phyloP scores from a whole-genome alignment of 2,329 filamentous ascomycete genomes.

The Elsinoe perseae region DNA sequence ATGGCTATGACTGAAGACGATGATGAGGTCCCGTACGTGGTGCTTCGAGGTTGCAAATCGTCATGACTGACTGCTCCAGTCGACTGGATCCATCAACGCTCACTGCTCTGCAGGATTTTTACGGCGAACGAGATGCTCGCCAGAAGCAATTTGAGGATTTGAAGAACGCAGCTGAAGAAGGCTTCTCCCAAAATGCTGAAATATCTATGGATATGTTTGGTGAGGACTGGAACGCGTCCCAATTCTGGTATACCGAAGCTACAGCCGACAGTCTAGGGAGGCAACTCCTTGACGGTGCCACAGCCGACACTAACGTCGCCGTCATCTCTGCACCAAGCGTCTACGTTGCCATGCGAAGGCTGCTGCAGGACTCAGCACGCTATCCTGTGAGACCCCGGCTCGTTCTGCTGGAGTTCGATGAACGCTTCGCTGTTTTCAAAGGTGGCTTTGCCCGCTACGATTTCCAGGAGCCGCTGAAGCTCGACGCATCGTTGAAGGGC shows the following conservation, averaged over 20 bases:
- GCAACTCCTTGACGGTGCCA: slow-evolving; percentile 57
- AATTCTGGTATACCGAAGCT: slow-evolving; percentile 72
- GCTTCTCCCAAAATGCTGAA: slow-evolving; percentile 34
- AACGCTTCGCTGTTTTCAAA: slow-evolving; percentile 63
- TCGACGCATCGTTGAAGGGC: slow-evolving; percentile 57
- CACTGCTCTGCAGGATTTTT: slow-evolving; percentile 64
- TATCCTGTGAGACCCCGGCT: slow-evolving; percentile 47
- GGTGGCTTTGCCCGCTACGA: slow-evolving; percentile 73
- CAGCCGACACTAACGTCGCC: slow-evolving; percentile 52
- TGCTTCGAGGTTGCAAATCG: not conserved
- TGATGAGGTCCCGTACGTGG: slow-evolving; percentile 19
- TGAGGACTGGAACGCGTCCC: slow-evolving; percentile 76
- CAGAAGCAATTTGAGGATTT: slow-evolving; percentile 61
- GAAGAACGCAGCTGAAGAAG: slow-evolving; percentile 53
- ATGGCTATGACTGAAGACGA: slow-evolving; percentile 17
- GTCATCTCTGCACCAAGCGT: slow-evolving; percentile 69
- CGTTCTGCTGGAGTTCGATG: slow-evolving; percentile 64
- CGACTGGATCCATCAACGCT: slow-evolving; percentile 60
- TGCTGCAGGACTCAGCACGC: slow-evolving; percentile 35
- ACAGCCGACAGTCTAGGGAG: slow-evolving; percentile 58
- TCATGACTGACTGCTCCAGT: slow-evolving; percentile 32
- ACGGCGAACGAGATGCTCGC: slow-evolving; percentile 61
- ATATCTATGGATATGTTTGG: slow-evolving; percentile 62
- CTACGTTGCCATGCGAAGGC: slow-evolving; percentile 67
- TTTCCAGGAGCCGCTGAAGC: slow-evolving; percentile 58